phyloP scores from a whole-genome alignment of 208 protist species.

The Leishmania guyanensis region DNA sequence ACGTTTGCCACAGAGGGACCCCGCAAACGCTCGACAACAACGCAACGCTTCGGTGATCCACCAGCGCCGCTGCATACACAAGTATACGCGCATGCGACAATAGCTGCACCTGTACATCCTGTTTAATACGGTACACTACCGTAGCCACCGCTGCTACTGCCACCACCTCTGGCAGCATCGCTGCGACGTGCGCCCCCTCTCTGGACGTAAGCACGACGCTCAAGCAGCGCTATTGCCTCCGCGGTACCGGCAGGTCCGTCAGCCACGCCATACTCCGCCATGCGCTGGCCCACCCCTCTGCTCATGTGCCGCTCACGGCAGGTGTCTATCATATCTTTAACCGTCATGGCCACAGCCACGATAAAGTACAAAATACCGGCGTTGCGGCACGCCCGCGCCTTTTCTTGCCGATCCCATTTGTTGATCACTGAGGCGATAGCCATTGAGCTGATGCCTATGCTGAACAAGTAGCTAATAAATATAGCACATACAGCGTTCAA shows the following conservation, averaged over 20 bases:
- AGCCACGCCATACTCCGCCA: constrained; percentile 17
- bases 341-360: constrained; percentile 47
- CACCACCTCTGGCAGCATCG: constrained; percentile 1
- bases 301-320: constrained; percentile 20
- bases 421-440: constrained; percentile 49
- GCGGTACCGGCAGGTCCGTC: background rate
- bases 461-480: constrained; percentile 79
- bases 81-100: background rate
- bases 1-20: background rate
- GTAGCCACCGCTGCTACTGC: background rate
- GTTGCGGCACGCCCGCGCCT: constrained; percentile 62
- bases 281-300: constrained; percentile 10
- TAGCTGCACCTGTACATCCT: background rate
- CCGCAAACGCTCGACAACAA: background rate
- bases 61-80: background rate
- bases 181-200: background rate
- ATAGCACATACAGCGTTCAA: constrained; percentile 69
- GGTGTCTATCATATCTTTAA: constrained; percentile 23
- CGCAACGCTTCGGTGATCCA: background rate
- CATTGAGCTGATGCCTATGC: constrained; percentile 67
- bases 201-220: constrained; percentile 12
- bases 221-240: constrained; percentile 24
- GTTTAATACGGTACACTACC: no score
- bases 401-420: constrained; percentile 67
- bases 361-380: constrained; percentile 71